phyloP scores from a whole-genome alignment of 441 rosid species.

The Eutrema salsugineum region DNA sequence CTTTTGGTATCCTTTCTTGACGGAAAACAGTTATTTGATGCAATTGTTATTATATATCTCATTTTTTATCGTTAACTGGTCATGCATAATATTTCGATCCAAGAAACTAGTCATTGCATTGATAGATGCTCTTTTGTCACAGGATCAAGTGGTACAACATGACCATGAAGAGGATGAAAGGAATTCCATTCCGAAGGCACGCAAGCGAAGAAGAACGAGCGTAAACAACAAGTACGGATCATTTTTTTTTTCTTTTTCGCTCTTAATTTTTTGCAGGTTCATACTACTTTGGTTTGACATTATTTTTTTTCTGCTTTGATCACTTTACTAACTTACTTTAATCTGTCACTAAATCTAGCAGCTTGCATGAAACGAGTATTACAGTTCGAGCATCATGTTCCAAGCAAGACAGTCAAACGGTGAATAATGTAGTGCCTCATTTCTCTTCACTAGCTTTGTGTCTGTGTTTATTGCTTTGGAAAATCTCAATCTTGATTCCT shows the following conservation, averaged over 20 bases:
- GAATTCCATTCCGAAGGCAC: conserved; percentile 28
- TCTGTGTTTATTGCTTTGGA: background rate
- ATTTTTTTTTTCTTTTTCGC: background rate
- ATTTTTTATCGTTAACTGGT: background rate
- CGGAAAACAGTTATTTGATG: background rate
- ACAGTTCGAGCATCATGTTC: conserved; percentile 29
- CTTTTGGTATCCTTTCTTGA: background rate
- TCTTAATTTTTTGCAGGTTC: background rate
- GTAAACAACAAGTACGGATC: conserved; percentile 38
- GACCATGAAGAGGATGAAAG: conserved; percentile 32
- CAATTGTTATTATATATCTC: background rate
- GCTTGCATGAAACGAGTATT: conserved; percentile 22
- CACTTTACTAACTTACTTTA: conserved; percentile 1
- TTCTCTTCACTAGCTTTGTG: conserved; percentile 3
- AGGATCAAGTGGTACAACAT: conserved; percentile 41
- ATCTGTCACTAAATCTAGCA: conserved; percentile 33
- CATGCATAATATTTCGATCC: background rate
- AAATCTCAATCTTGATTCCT: background rate
- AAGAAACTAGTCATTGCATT: background rate
- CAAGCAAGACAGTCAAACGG: conserved; percentile 32
- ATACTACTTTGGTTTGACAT: background rate
- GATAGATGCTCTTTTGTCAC: conserved; percentile 18
- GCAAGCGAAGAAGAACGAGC: conserved; percentile 43
- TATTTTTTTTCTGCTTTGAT: background rate
- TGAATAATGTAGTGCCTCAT: conserved; percentile 38